Conservation (phyloP, 176 grass and related monocot species). For the Eleusine indica region DNA sequence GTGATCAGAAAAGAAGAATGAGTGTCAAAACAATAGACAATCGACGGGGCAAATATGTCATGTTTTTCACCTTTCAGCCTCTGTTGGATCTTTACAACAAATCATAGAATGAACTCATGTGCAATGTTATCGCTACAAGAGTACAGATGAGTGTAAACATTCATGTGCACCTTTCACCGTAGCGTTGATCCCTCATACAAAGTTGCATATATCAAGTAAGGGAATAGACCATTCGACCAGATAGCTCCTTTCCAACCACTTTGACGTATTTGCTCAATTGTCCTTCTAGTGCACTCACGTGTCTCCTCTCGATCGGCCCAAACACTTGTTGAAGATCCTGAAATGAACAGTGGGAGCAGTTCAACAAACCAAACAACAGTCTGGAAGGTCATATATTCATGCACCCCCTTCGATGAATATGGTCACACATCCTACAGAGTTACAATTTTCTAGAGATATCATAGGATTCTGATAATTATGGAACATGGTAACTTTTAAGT, state of each 20-base stretch:
- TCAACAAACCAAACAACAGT: background rate
- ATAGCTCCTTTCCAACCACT: slow-evolving; percentile 77
- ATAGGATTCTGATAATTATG: background rate
- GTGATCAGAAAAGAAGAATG: background rate
- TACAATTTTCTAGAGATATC: background rate
- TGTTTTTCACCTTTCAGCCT: background rate
- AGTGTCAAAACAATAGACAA: background rate
- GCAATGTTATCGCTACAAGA: background rate
- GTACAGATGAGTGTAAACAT: background rate
- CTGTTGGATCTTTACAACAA: slow-evolving; percentile 15
- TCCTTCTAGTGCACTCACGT: slow-evolving; percentile 53
- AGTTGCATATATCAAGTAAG: slow-evolving; percentile 45
- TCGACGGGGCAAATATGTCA: slow-evolving; percentile 10
- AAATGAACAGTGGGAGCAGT: slow-evolving; percentile 26
- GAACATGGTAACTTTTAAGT: slow-evolving; percentile 1
- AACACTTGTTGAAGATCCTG: slow-evolving; percentile 73
- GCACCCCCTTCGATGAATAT: background rate
- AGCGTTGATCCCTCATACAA: background rate
- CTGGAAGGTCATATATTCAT: background rate
- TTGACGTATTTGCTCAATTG: slow-evolving; percentile 60
- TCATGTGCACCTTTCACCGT: background rate
- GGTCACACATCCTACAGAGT: background rate
- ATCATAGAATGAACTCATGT: background rate
- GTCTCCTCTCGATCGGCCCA: slow-evolving; percentile 48
- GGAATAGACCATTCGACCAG: slow-evolving; percentile 59